Evolutionary conservation across 2,329 filamentous ascomycete genomes (phyloP), one percentile per base, ranked within the genome.

Genomic region (Lachnellula suecica): DNA sequence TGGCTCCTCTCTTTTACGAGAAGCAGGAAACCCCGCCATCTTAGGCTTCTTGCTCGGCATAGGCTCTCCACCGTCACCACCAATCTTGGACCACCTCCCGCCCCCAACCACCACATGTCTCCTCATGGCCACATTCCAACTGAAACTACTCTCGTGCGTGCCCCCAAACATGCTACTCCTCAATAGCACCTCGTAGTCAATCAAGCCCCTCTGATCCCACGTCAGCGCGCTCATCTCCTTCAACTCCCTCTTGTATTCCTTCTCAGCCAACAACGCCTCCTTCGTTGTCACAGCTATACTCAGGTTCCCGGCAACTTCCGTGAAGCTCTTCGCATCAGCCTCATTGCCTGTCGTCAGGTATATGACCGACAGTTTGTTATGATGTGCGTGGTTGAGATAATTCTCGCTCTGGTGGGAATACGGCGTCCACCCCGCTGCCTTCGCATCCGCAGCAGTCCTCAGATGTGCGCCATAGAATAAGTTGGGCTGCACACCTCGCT

Each of bases 101-200:
- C 17, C 15, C 4, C 35, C 43, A 37, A 49, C 48, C 15, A 57
- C 49, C 38, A 59, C 52, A 54, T 61, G 59, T 20, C 76, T 69
- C 22, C 70, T 66, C 54, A 78, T 59, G 3, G 74, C 76, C 27
- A 79, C 59, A 48, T 72, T 74, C 68, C 73, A 78, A 20, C 69
- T 67, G 51, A 78, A 76, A 58, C 65, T 71, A 56, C 73, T 76
- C 62, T 67, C 68, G n/a, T 70, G 67, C 13, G 71, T 65, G 0
- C 76, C 76, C 1, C 70, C 68, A 52, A 77, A 71, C 10, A 68
- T 56, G 22, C 68, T 71, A 13, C 71, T 69, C 17, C 71, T 59
- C 51, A 74, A 63, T 60, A 78, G 59, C 5, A 79, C 68, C 62
- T 77, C 75, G 59, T 74, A 78, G 60, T 80, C 77, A 13, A 79